phyloP scores from a whole-genome alignment of 2,329 filamentous ascomycete genomes.

The Talaromyces albobiverticillius region DNA sequence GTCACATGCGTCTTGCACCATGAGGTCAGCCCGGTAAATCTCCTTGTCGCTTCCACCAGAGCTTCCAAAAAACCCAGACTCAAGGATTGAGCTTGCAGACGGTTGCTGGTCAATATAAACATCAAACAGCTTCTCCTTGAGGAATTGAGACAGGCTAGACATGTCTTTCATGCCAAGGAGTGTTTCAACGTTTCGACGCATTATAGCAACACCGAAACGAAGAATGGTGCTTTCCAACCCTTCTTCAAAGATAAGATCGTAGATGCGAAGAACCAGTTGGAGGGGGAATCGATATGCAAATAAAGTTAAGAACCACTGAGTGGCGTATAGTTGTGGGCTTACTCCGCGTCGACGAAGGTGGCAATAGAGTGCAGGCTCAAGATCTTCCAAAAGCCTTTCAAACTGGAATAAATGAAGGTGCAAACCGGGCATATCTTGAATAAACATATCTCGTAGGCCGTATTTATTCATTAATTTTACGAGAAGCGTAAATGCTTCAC shows the following conservation, averaged over 20 bases:
- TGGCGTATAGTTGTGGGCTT: conserved; percentile 88
- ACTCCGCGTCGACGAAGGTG: conserved; percentile 87
- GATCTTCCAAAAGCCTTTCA: conserved; percentile 86
- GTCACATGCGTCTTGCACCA: conserved; percentile 88
- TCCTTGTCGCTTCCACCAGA: conserved; percentile 89
- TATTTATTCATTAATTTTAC: conserved; percentile 97
- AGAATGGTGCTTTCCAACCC: conserved; percentile 84
- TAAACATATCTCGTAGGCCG: conserved; percentile 84
- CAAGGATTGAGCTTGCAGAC: conserved; percentile 86
- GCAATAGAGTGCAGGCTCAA: conserved; percentile 91
- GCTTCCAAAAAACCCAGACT: conserved; percentile 95
- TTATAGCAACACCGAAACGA: conserved; percentile 90
- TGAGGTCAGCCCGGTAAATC: conserved; percentile 88
- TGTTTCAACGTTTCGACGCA: conserved; percentile 84
- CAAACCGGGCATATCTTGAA: conserved; percentile 92
- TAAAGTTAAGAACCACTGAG: conserved; percentile 98
- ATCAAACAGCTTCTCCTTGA: conserved; percentile 93
- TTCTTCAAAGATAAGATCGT: conserved; percentile 91
- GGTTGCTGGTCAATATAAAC: conserved; percentile 95
- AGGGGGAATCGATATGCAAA: conserved; percentile 97
- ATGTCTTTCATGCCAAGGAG: conserved; percentile 87
- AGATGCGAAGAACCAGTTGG: conserved; percentile 92
- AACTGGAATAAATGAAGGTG: conserved; percentile 95
- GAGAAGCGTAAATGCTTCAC: conserved; percentile 91
- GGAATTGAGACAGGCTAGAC: conserved; percentile 78